Base-by-base conservation (phyloP, 345 rosid genomes). In the Raphanus raphanistrum region DNA sequence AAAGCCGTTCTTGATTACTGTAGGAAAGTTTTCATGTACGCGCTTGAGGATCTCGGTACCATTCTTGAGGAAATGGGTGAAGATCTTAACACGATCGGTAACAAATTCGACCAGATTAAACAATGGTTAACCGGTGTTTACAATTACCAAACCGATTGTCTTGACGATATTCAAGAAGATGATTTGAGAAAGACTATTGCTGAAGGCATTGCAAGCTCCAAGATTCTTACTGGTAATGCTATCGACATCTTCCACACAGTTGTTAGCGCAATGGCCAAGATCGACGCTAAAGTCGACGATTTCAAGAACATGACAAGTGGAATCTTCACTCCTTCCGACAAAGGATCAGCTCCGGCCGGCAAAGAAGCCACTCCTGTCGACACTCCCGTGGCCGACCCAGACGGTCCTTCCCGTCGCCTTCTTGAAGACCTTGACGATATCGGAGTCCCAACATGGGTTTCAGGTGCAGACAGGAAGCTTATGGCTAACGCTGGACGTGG, bases 401-500 rank as follows among this genome's bases (percentile, higher is more conserved):
- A 79, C 10, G 82, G 82, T 79, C 82, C 79, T 63, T 16, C 80
- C 31, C 90, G 93, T 55, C 85, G 85, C 7, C 86, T 89, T 60
- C 84, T 85, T 15, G 62, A 69, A 75, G 79, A 80, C 63, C 66
- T 70, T 33, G 83, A 75, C 59, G 9, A 62, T 32, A 77, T 73
- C 3, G 85, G 79, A 35, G 73, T 54, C 45, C 98, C 97, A 6
- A 50, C 87, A 43, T 93, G 98, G 98, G 66, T 89, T 72, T 83
- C 91, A 2, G 84, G 73, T 27, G 74, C 82, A 12, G 94, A 91
- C 72, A 82, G 93, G 58, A 88, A 82, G 76, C 89, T 91, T 35
- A 57, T 89, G 87, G 87, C 83, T 25, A 25, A 33, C 1, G 73
- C 69, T 41, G 76, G 70, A 59, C 83, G 83, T 65, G 79, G 82